Evolutionary conservation across 371 early-diverging fungal species (phyloP).

Genomic region (Basidiobolus meristosporus): DNA sequence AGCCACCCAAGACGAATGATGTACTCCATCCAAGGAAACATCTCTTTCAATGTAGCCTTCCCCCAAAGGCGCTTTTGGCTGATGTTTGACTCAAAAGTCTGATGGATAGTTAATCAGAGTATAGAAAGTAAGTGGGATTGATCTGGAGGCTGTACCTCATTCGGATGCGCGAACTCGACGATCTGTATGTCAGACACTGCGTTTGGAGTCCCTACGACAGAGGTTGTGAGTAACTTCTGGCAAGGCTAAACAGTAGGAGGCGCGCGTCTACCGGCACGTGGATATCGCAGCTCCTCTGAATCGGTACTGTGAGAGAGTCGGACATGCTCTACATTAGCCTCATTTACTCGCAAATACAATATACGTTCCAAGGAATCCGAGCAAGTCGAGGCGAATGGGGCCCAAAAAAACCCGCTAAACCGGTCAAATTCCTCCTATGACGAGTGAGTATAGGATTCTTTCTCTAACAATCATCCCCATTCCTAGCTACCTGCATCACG

Average conservation of each 20-base stretch:
- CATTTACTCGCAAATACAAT: slow-evolving; percentile 39
- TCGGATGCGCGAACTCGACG: slow-evolving; percentile 24
- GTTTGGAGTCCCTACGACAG: slow-evolving; percentile 17
- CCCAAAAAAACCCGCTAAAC: slow-evolving; percentile 48
- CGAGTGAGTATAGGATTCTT: too few relatives aligned
- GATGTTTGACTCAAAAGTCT: too few relatives aligned
- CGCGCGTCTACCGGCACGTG: slow-evolving; percentile 21
- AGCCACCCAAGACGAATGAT: slow-evolving; percentile 60
- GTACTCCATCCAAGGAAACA: slow-evolving; percentile 61
- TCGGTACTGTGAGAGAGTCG: slow-evolving; percentile 20
- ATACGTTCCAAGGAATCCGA: slow-evolving; percentile 15
- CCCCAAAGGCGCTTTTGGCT: slow-evolving; percentile 20
- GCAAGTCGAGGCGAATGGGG: slow-evolving; percentile 7
- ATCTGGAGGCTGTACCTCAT: neutral
- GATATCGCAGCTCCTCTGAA: slow-evolving; percentile 31
- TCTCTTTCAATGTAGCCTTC: slow-evolving; percentile 10
- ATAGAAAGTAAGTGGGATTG: too few relatives aligned
- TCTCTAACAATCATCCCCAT: neutral
- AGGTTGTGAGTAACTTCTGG: neutral
- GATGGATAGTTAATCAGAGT: too few relatives aligned
- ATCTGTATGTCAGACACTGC: slow-evolving; percentile 31
- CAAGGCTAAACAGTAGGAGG: neutral
- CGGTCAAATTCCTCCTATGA: slow-evolving; percentile 49
- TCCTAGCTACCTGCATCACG: slow-evolving; percentile 35
- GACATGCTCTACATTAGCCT: slow-evolving; percentile 31